Conservation (phyloP, 2,329 filamentous ascomycete species). For the Alternaria alternata region DNA sequence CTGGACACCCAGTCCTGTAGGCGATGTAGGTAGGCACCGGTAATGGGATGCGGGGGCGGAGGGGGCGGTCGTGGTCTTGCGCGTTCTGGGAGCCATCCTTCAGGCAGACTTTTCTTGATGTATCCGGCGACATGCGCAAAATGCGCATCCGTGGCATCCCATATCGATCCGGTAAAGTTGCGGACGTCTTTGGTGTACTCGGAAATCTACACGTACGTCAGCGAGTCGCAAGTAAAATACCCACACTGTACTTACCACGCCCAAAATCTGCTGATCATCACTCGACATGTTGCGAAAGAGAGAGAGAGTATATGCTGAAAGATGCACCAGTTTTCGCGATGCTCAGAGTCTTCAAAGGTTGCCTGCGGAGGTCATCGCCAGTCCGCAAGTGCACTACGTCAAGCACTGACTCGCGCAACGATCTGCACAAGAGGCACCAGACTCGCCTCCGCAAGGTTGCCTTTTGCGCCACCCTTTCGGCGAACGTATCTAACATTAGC, state of each 20-base stretch:
- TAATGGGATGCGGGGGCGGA: slow-evolving; percentile 53
- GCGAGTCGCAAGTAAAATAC: slow-evolving; percentile 8
- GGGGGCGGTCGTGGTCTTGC: slow-evolving; percentile 67
- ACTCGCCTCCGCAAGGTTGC: background rate
- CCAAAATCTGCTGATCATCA: slow-evolving; percentile 80
- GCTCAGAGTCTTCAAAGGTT: background rate
- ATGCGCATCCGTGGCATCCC: slow-evolving; percentile 80
- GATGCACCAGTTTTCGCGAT: no score
- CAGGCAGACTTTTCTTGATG: slow-evolving; percentile 72
- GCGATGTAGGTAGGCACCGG: slow-evolving; percentile 61
- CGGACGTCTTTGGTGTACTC: slow-evolving; percentile 71
- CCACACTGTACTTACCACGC: slow-evolving; percentile 67
- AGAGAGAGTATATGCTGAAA: background rate
- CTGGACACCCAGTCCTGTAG: slow-evolving; percentile 74
- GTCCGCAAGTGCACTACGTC: slow-evolving; percentile 17
- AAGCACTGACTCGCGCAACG: slow-evolving; percentile 21
- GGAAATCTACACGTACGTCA: slow-evolving; percentile 57
- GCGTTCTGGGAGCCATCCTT: slow-evolving; percentile 76
- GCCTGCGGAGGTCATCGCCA: slow-evolving; percentile 13
- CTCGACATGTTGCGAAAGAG: slow-evolving; percentile 68
- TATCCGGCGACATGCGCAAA: slow-evolving; percentile 77
- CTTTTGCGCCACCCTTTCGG: slow-evolving; percentile 24
- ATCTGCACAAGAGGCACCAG: slow-evolving; percentile 16
- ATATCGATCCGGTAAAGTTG: slow-evolving; percentile 74
- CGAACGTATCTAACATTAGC: slow-evolving; percentile 2